phyloP scores from a whole-genome alignment of 192 early-diverging fungal species.

The Geranomyces michiganensis region DNA sequence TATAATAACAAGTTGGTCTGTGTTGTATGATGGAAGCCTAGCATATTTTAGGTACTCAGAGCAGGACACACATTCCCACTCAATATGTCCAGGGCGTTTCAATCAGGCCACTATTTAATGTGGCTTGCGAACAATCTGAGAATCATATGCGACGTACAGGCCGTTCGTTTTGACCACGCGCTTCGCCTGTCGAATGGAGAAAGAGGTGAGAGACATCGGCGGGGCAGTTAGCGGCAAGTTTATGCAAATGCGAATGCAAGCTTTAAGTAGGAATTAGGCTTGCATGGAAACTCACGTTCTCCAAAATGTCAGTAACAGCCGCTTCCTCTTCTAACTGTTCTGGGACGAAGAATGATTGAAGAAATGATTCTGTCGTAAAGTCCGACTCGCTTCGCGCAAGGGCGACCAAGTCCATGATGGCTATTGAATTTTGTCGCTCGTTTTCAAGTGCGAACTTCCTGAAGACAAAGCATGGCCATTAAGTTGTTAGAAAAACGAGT shows the following conservation, averaged over 20 bases:
- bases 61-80: too few species aligned
- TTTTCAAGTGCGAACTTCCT: conserved; percentile 32
- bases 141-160: conserved; percentile 40
- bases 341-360: conserved; percentile 39
- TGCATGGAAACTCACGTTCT: conserved; percentile 31
- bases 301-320: conserved; percentile 42
- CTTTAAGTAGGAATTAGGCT: not conserved
- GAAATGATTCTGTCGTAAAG: conserved; percentile 39
- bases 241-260: too few species aligned
- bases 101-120: too few species aligned
- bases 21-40: too few species aligned
- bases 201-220: too few species aligned
- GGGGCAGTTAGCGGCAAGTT: too few species aligned
- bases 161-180: conserved; percentile 37
- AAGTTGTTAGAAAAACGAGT: too few species aligned
- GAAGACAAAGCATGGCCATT: too few species aligned
- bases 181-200: conserved; percentile 11
- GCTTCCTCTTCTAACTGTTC: conserved; percentile 49
- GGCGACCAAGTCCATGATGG: conserved; percentile 33
- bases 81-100: too few species aligned
- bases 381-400: conserved; percentile 41
- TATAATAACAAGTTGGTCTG: too few species aligned
- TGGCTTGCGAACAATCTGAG: conserved; percentile 38
- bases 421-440: conserved; percentile 35
- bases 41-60: too few species aligned